Conservation (phyloP, 1,139 yeast genomes). For the Candida sanyaensis region DNA sequence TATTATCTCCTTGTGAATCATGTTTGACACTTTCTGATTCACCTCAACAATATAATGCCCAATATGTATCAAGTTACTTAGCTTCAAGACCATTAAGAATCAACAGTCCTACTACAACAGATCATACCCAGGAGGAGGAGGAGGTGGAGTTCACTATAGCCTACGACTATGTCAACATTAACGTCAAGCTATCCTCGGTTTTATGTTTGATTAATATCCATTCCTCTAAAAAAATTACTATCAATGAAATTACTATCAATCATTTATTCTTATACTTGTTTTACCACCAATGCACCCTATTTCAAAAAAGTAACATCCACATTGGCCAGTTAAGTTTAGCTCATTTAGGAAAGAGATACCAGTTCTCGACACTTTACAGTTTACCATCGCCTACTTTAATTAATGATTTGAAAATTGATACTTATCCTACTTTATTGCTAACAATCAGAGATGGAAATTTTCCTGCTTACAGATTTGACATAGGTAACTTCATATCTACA, state of each 20-base stretch:
- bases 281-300: constrained; percentile 14
- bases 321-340: constrained; percentile 15
- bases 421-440: constrained; percentile 12
- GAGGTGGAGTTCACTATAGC: constrained; percentile 11
- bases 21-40: constrained; percentile 13
- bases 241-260: constrained; percentile 12
- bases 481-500: constrained; percentile 10
- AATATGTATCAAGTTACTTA: constrained; percentile 11
- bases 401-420: constrained; percentile 10
- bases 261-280: constrained; percentile 15
- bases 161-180: constrained; percentile 13
- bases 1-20: constrained; percentile 17
- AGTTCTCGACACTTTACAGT: constrained; percentile 6
- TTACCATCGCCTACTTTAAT: constrained; percentile 6
- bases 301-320: constrained; percentile 4
- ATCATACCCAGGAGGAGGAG: constrained; percentile 4
- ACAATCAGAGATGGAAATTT: constrained; percentile 3
- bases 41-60: constrained; percentile 9
- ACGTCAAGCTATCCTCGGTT: constrained; percentile 14
- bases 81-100: constrained; percentile 7
- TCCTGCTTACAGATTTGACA: constrained; percentile 6
- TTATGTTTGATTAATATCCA: constrained; percentile 12
- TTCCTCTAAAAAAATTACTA: constrained; percentile 4
- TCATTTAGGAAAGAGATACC: constrained; percentile 16
- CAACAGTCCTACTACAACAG: neutral